phyloP scores from a whole-genome alignment of 2,329 filamentous ascomycete species.

The Alternaria novae-zelandiae region DNA sequence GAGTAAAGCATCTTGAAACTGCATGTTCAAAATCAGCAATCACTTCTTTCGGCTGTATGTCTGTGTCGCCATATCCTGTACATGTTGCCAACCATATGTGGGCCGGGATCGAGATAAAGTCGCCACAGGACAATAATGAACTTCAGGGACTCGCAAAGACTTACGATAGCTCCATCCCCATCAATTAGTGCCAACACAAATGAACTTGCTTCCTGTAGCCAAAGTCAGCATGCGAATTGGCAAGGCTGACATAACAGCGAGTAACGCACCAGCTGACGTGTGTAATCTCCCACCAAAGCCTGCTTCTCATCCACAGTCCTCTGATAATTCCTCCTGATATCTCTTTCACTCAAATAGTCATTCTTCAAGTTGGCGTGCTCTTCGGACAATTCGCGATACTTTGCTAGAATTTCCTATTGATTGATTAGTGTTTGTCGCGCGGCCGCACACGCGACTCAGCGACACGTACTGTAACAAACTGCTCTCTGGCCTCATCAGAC shows the following conservation, averaged over 20 bases:
- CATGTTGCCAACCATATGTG: not conserved
- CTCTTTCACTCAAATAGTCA: conserved; percentile 41
- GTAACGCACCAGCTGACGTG: conserved; percentile 35
- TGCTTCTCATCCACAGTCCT: conserved; percentile 27
- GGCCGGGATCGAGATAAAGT: not conserved
- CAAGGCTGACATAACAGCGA: conserved; percentile 3
- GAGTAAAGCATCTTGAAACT: conserved; percentile 56
- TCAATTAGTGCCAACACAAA: conserved; percentile 57
- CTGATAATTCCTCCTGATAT: conserved; percentile 42
- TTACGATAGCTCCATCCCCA: conserved; percentile 57
- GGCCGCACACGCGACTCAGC: conserved; percentile 4
- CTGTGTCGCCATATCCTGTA: not conserved
- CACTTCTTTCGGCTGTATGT: not conserved
- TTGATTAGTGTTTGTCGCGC: conserved; percentile 24
- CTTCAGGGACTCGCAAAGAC: conserved; percentile 13
- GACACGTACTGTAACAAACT: conserved; percentile 37
- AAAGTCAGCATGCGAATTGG: conserved; percentile 1
- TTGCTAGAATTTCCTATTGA: conserved; percentile 37
- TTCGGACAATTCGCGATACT: conserved; percentile 31
- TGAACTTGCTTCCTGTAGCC: conserved; percentile 43
- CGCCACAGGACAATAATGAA: not conserved
- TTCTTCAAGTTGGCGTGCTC: conserved; percentile 35
- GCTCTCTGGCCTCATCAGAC: conserved; percentile 47
- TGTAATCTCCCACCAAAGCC: conserved; percentile 24
- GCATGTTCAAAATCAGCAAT: not conserved